These are phyloP conservation scores for Melastoma candidum DNA, from an alignment of 441 rosid genomes.

Conservation along the genomic window DNA sequence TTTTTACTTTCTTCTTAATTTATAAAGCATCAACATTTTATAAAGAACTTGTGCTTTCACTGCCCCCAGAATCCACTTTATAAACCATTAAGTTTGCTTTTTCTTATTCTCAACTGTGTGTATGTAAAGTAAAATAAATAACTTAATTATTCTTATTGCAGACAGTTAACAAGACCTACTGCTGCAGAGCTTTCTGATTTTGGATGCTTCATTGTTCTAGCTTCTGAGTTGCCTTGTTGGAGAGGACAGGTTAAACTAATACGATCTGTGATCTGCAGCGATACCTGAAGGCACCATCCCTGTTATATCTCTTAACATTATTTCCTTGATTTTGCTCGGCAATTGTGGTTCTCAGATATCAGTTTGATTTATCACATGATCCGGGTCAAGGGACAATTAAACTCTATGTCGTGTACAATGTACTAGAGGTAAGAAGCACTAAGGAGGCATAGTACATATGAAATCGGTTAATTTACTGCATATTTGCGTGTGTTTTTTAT, in stretches of 20 bases:
- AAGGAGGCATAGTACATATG: neutral
- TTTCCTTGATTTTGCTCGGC: slow-evolving; percentile 9
- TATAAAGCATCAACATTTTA: no score
- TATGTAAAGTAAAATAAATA: no score
- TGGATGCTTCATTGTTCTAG: slow-evolving; percentile 73
- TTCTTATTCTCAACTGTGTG: no score
- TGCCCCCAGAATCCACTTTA: no score
- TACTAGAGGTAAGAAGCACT: slow-evolving; percentile 51
- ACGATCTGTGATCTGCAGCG: slow-evolving; percentile 2
- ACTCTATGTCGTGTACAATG: slow-evolving; percentile 93
- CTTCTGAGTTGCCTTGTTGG: slow-evolving; percentile 51
- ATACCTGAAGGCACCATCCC: neutral
- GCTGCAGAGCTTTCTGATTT: slow-evolving; percentile 82
- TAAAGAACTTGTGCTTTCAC: no score
- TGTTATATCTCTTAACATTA: slow-evolving; percentile 5
- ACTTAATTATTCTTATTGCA: slow-evolving; percentile 55
- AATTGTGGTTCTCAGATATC: slow-evolving; percentile 53
- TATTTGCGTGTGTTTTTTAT: no score
- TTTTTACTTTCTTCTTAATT: no score
- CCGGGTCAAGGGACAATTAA: slow-evolving; percentile 99
- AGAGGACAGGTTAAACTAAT: slow-evolving; percentile 52
- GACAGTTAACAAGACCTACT: slow-evolving; percentile 89
- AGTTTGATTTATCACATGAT: slow-evolving; percentile 99
- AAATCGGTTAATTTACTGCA: no score
- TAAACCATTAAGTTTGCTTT: no score